phyloP scores from a whole-genome alignment of 305 asterid genomes.

The Withania somnifera region DNA sequence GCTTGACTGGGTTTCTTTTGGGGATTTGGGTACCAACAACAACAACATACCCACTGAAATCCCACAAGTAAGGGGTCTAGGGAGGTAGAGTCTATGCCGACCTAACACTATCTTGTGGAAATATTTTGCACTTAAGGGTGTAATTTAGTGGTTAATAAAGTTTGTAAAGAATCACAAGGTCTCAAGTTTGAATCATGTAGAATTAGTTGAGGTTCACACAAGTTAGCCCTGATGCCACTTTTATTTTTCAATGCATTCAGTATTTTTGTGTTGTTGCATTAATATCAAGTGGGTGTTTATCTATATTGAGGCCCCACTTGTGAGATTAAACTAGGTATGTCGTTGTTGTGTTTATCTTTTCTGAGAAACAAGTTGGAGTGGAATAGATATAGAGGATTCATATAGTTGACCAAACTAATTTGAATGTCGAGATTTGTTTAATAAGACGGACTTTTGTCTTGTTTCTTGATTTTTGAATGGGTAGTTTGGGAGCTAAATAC shows the following conservation, averaged over 20 bases:
- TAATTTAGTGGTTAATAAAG: neutral
- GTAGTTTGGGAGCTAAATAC: neutral
- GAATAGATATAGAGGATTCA: neutral
- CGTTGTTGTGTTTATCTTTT: neutral
- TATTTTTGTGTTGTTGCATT: neutral
- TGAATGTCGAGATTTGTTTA: neutral
- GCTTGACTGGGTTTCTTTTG: neutral
- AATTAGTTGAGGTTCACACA: neutral
- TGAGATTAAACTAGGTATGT: too few relatives aligned
- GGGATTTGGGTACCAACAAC: neutral
- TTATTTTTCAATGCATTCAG: neutral
- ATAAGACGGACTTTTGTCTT: neutral
- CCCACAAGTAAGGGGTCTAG: neutral
- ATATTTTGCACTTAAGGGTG: neutral
- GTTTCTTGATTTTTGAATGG: neutral
- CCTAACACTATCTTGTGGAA: too few relatives aligned
- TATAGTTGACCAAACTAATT: neutral
- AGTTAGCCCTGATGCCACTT: neutral
- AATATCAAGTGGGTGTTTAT: neutral
- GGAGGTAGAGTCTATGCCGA: too few relatives aligned
- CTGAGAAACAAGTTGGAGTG: neutral
- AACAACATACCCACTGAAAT: too few relatives aligned
- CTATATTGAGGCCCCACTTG: too few relatives aligned
- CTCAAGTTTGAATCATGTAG: neutral
- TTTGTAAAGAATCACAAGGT: neutral